Percentiles rank a stretch among this genome's conserved stretches.
Conservation (phyloP, 257 asterid genomes). For the Capsicum baccatum region DNA sequence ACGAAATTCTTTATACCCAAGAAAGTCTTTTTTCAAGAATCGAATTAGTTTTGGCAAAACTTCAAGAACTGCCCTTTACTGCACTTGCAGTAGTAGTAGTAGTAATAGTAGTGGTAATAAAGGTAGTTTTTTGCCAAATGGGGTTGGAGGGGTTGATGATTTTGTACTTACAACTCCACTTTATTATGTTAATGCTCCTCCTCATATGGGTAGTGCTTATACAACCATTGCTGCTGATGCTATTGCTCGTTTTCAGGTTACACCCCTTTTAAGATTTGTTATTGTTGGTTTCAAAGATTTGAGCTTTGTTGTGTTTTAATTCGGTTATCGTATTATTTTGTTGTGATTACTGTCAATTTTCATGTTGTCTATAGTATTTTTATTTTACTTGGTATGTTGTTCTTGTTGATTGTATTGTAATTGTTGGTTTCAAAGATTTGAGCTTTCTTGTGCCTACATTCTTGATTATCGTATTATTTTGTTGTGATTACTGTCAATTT, state of each 20-base stretch:
- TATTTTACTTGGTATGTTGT: slow-evolving; percentile 36
- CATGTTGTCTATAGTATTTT: not conserved
- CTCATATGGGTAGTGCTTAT: slow-evolving; percentile 98
- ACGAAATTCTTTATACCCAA: slow-evolving; percentile 33
- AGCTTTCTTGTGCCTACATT: too few species aligned
- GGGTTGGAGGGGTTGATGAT: not conserved
- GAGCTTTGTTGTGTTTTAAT: not conserved
- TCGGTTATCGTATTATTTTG: not conserved
- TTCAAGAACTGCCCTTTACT: slow-evolving; percentile 45
- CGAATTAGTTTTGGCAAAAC: slow-evolving; percentile 34
- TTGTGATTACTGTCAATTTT: not conserved
- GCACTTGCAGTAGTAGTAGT: slow-evolving; percentile 50
- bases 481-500: too few species aligned
- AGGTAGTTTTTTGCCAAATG: slow-evolving; percentile 40
- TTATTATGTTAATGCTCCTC: slow-evolving; percentile 97
- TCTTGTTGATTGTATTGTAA: slow-evolving; percentile 21
- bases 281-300: not conserved
- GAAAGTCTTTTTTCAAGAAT: slow-evolving; percentile 36
- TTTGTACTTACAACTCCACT: slow-evolving; percentile 89
- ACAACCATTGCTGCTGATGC: slow-evolving; percentile 97
- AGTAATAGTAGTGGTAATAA: slow-evolving; percentile 20
- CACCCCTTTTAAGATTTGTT: not conserved
- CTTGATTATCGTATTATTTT: too few species aligned
- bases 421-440: not conserved
- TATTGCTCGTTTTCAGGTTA: slow-evolving; percentile 94